Evolutionary conservation across 2,329 filamentous ascomycete genomes (phyloP).

Genomic region (Trichophyton mentagrophytes): DNA sequence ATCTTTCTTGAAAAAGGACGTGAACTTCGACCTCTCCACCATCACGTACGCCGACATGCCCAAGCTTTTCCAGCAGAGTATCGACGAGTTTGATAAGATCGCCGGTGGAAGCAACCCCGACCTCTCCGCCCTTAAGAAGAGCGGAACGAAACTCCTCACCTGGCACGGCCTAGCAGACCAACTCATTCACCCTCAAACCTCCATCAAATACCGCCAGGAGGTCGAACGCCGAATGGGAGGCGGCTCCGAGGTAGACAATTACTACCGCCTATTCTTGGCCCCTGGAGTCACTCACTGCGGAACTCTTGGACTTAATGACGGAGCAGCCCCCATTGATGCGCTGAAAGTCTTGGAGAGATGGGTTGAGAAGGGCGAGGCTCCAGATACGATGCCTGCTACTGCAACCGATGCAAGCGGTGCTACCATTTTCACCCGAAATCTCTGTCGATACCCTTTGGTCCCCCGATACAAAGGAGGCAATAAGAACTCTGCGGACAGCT

Average conservation of each 20-base stretch:
- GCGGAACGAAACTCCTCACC: neutral
- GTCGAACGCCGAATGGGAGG: neutral
- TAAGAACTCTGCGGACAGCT: neutral
- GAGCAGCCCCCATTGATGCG: neutral
- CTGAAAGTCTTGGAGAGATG: neutral
- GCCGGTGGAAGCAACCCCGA: neutral
- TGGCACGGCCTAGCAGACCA: constrained; percentile 1
- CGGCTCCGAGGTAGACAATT: neutral
- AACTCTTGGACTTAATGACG: neutral
- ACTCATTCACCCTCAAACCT: neutral
- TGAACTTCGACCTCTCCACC: neutral
- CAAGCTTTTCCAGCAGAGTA: neutral
- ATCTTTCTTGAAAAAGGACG: constrained; percentile 2
- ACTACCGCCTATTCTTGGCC: neutral
- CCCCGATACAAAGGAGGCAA: neutral
- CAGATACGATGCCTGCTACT: neutral
- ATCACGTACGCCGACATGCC: neutral
- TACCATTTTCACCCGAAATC: neutral
- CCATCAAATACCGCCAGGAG: neutral
- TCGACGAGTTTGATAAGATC: neutral
- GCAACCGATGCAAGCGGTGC: neutral
- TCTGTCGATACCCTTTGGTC: neutral
- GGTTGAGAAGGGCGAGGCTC: constrained; percentile 2
- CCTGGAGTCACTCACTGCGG: constrained; percentile 4
- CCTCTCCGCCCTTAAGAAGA: constrained; percentile 1